Conservation (phyloP, 1,139 yeast species). For the Kurtzmaniella quercitrusa region DNA sequence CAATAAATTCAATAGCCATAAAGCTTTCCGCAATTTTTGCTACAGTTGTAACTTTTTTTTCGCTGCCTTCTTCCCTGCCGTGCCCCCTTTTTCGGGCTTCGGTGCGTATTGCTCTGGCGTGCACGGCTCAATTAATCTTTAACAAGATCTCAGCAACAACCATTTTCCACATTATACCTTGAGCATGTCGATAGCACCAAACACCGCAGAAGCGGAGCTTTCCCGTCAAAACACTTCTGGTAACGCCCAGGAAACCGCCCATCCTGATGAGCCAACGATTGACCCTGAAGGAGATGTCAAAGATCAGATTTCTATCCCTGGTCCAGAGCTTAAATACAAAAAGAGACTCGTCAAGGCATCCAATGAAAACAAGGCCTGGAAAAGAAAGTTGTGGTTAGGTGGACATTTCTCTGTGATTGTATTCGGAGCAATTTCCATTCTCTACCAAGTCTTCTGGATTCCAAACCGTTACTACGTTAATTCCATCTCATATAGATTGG, state of each 20-base stretch:
- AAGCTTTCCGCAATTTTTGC: no score
- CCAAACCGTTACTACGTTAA: conserved; percentile 43
- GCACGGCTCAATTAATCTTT: not conserved
- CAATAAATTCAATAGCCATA: no score
- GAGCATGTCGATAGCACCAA: not conserved
- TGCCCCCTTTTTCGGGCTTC: not conserved
- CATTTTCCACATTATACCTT: not conserved
- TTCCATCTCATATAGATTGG: conserved; percentile 46
- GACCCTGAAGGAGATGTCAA: conserved; percentile 13
- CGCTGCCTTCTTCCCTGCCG: no score
- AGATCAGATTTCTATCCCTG: conserved; percentile 20
- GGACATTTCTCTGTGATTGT: conserved; percentile 54
- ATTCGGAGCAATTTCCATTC: conserved; percentile 46
- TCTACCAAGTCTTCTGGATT: conserved; percentile 46
- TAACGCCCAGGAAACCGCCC: not conserved
- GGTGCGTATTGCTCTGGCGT: not conserved
- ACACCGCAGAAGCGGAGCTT: not conserved
- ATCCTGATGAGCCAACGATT: not conserved
- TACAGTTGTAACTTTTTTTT: no score
- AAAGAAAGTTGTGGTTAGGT: conserved; percentile 53
- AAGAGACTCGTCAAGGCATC: conserved; percentile 39
- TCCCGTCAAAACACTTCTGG: not conserved
- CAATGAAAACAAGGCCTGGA: conserved; percentile 34
- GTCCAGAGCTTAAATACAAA: conserved; percentile 17
- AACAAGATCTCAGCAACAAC: not conserved